These are phyloP conservation scores for Deakozyma indianensis DNA, from an alignment of 805 yeast genomes.

Conservation along the genomic window DNA sequence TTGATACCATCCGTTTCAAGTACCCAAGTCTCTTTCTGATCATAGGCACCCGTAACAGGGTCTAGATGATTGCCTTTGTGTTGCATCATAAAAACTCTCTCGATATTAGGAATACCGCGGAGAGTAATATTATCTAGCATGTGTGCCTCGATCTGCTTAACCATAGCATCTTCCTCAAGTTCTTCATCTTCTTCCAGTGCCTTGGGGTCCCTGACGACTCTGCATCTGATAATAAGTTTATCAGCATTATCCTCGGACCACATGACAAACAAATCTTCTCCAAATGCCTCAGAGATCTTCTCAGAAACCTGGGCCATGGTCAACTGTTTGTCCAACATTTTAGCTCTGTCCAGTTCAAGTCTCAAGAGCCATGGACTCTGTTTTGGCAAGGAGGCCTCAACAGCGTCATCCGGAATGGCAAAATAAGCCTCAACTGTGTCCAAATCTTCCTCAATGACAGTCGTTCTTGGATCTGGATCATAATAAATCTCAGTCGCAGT, in stretches of 20 bases:
- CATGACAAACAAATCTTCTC: constrained; percentile 88
- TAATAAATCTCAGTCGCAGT: constrained; percentile 95
- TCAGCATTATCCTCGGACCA: constrained; percentile 99
- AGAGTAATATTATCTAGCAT: constrained; percentile 91
- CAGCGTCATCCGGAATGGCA: constrained; percentile 95
- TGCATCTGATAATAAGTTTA: constrained; percentile 90
- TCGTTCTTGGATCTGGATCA: constrained; percentile 95
- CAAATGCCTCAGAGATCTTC: constrained; percentile 81
- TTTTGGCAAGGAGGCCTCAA: constrained; percentile 81
- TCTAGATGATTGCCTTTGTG: constrained; percentile 28
- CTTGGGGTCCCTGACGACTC: constrained; percentile 95
- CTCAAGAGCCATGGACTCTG: constrained; percentile 98
- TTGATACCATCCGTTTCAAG: constrained; percentile 98
- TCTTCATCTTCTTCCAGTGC: constrained; percentile 85
- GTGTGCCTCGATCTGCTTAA: constrained; percentile 87
- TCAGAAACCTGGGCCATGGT: constrained; percentile 98
- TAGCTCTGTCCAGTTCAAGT: constrained; percentile 94
- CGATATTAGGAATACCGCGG: constrained; percentile 90
- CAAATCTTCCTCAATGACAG: constrained; percentile 92
- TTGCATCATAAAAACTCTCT: constrained; percentile 57
- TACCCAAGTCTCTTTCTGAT: constrained; percentile 92
- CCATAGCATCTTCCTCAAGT: constrained; percentile 92
- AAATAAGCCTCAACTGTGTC: constrained; percentile 96
- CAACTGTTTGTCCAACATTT: constrained; percentile 94
- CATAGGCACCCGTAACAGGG: constrained; percentile 72